Evolutionary conservation across 345 rosid species (phyloP).

Genomic region (rapeseed (Brassica napus)): Da-Ae NC_063434.1:25427501-25428000

Average conservation of each 20-base stretch:
- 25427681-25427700: too few relatives aligned
- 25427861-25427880: conserved; percentile 34
- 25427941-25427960: conserved; percentile 36
- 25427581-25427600: too few relatives aligned
- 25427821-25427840: conserved; percentile 13
- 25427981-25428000: conserved; percentile 29
- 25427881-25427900: conserved; percentile 16
- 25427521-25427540: too few relatives aligned
- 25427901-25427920: conserved; percentile 10
- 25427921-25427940: conserved; percentile 60
- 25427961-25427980: conserved; percentile 22
- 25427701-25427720: background rate
- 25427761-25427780: background rate
- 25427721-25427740: background rate
- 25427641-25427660: too few relatives aligned
- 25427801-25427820: background rate
- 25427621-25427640: too few relatives aligned
- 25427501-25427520: too few relatives aligned
- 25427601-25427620: too few relatives aligned
- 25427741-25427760: background rate
- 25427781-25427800: background rate
- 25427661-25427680: too few relatives aligned
- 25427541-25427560: too few relatives aligned
- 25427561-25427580: too few relatives aligned
- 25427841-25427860: background rate